Evolutionary conservation across 352 stramenopile genomes (phyloP).

Genomic region (Phytophthora hibernalis): DNA sequence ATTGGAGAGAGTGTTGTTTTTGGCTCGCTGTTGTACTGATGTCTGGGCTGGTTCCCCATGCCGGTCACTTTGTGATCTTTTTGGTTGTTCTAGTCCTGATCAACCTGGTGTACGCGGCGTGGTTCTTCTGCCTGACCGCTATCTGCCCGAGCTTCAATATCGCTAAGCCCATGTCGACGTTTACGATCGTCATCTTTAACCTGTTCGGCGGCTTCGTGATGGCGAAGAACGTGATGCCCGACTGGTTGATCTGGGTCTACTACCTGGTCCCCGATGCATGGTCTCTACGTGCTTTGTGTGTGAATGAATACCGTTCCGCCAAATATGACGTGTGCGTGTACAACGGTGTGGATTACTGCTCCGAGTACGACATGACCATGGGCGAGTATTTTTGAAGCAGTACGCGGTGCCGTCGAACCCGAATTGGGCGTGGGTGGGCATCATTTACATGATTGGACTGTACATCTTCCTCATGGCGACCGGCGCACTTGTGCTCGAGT

Average conservation of each 20-base stretch:
- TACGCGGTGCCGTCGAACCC: slow-evolving; percentile 35
- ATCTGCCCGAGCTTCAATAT: slow-evolving; percentile 44
- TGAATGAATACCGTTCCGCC: slow-evolving; percentile 52
- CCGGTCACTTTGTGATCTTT: slow-evolving; percentile 42
- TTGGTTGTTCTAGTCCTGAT: slow-evolving; percentile 35
- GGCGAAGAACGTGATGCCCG: slow-evolving; percentile 53
- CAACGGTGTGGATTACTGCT: slow-evolving; percentile 49
- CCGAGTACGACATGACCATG: slow-evolving; percentile 34
- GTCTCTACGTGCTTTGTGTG: slow-evolving; percentile 41
- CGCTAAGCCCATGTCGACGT: slow-evolving; percentile 49
- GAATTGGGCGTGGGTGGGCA: slow-evolving; percentile 34
- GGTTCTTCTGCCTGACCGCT: slow-evolving; percentile 47
- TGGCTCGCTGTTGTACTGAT: slow-evolving; percentile 84
- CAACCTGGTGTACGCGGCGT: slow-evolving; percentile 43
- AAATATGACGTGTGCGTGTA: slow-evolving; percentile 44
- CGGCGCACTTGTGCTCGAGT: slow-evolving; percentile 40
- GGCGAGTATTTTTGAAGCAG: slow-evolving; percentile 45
- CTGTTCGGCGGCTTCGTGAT: slow-evolving; percentile 67
- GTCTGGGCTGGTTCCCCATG: slow-evolving; percentile 49
- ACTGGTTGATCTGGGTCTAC: slow-evolving; percentile 68
- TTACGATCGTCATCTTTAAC: slow-evolving; percentile 45
- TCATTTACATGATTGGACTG: slow-evolving; percentile 32
- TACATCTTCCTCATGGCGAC: slow-evolving; percentile 40
- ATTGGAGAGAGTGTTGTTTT: slow-evolving; percentile 71
- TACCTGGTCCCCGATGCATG: slow-evolving; percentile 65